Conservation (phyloP, 768 basidiomycete genomes). For the Boletus sp. region DNA sequence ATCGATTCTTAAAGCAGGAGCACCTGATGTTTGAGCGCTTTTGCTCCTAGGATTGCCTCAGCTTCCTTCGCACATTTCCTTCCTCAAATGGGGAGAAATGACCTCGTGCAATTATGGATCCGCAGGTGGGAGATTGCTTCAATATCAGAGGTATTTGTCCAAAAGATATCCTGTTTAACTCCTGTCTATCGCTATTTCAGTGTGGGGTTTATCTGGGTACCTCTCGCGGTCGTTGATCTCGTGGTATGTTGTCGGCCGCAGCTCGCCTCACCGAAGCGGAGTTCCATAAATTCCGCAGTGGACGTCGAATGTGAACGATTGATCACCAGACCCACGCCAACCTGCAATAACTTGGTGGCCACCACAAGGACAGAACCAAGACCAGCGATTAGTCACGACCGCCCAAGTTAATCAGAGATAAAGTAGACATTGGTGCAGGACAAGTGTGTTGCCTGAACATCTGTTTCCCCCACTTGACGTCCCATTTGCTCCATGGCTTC, state of each 20-base stretch:
- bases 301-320: not conserved
- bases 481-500: slow-evolving; percentile 36
- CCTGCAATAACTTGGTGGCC: not conserved
- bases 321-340: not conserved
- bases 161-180: not conserved
- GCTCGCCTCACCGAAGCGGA: not conserved
- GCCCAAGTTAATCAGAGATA: slow-evolving; percentile 5
- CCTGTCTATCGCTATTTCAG: slow-evolving; percentile 10
- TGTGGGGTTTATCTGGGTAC: not conserved
- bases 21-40: slow-evolving; percentile 4
- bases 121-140: slow-evolving; percentile 9
- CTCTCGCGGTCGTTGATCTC: not conserved
- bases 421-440: not conserved
- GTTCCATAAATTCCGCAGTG: not conserved
- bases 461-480: not conserved
- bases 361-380: slow-evolving; percentile 2
- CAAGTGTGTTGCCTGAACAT: not conserved
- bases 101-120: not conserved
- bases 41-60: not conserved
- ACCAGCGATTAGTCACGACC: slow-evolving; percentile 1
- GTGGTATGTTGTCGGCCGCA: not conserved
- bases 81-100: not conserved
- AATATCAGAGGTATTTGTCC: not conserved
- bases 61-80: not conserved
- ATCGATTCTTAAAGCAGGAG: slow-evolving; percentile 21